These are phyloP conservation scores for Claviceps africana DNA, from an alignment of 2,329 filamentous ascomycete species.

Conservation along the genomic window DNA sequence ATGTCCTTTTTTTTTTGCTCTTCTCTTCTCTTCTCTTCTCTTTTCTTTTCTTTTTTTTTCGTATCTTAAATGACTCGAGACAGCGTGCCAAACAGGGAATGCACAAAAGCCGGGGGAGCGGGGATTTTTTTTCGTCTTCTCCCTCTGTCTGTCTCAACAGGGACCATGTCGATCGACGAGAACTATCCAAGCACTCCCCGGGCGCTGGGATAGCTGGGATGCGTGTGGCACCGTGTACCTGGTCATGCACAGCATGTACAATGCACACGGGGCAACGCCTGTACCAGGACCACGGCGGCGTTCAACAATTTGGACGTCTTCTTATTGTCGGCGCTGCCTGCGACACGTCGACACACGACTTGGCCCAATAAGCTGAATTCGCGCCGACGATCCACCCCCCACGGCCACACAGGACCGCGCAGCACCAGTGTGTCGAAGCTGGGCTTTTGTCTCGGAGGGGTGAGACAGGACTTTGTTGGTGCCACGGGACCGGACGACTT, in stretches of 20 bases:
- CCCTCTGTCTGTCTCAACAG: neutral
- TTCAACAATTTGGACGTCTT: neutral
- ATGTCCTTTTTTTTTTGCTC: neutral
- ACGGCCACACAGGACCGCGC: neutral
- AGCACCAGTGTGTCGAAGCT: neutral
- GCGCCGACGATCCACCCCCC: neutral
- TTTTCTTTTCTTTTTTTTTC: too few relatives aligned
- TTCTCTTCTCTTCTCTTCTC: too few relatives aligned
- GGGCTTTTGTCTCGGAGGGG: neutral
- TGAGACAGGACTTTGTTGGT: neutral
- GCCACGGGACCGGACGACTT: neutral
- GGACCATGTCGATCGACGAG: neutral
- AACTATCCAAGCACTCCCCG: neutral
- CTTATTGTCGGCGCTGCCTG: neutral
- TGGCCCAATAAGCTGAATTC: neutral
- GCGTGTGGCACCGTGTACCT: neutral
- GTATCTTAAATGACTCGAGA: too few relatives aligned
- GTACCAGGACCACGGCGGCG: neutral
- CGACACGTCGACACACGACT: neutral
- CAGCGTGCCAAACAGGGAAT: neutral
- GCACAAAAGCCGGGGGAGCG: neutral
- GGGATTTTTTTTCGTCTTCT: neutral
- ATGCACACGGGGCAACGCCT: neutral
- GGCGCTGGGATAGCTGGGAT: neutral
- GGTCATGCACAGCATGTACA: neutral